These are phyloP conservation scores for Cryptococcus sp. DNA, from an alignment of 1,284 basidiomycete species.

Conservation along the genomic window DNA sequence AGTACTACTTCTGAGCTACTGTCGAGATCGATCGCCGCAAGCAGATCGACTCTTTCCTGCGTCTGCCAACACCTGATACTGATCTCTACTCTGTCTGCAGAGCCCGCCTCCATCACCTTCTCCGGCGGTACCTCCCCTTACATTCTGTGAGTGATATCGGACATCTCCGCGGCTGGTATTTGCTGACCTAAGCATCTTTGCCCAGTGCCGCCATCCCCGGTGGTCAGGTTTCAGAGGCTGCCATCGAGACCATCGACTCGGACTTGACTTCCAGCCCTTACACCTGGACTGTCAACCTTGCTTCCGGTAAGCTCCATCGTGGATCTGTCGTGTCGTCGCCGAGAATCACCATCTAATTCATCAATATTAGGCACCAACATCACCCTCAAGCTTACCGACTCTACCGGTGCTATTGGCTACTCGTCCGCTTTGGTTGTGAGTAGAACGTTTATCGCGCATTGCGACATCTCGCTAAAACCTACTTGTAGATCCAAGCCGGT, in stretches of 20 bases:
- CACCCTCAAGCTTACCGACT: constrained; percentile 43
- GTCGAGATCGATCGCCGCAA: neutral
- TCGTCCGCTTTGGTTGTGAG: constrained; percentile 37
- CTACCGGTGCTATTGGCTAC: constrained; percentile 37
- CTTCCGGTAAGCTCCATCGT: constrained; percentile 21
- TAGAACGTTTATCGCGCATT: neutral
- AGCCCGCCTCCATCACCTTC: constrained; percentile 39
- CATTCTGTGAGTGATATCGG: constrained; percentile 44
- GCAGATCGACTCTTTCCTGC: neutral
- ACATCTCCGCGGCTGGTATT: neutral
- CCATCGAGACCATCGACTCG: constrained; percentile 31
- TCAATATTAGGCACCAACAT: constrained; percentile 30
- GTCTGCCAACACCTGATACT: constrained; percentile 1
- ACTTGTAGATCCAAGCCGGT: constrained; percentile 37
- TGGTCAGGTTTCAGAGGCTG: constrained; percentile 35
- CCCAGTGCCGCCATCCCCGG: constrained; percentile 45
- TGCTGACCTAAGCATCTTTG: neutral
- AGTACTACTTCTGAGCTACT: constrained; percentile 15
- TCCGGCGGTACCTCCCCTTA: constrained; percentile 39
- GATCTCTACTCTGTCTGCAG: constrained; percentile 15
- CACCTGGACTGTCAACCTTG: constrained; percentile 47
- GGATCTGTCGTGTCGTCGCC: neutral
- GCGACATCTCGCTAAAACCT: neutral
- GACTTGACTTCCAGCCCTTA: constrained; percentile 24
- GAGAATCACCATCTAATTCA: neutral